These are phyloP conservation scores for Globisporangium okanoganense DNA, from an alignment of 352 stramenopile species.

Conservation along the genomic window DNA sequence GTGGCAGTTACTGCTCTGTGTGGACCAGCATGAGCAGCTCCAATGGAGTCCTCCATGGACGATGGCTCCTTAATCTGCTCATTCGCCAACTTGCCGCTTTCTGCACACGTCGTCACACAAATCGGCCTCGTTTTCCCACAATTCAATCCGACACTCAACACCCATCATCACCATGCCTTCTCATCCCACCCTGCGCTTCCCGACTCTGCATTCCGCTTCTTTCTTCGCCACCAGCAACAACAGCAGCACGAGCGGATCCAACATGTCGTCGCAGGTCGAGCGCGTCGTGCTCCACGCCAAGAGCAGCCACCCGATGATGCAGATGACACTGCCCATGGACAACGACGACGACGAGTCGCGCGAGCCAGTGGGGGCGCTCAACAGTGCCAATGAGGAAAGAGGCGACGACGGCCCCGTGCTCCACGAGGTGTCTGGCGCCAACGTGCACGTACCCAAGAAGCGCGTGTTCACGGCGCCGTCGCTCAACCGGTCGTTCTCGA, in stretches of 20 bases:
- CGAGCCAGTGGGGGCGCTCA: constrained; percentile 1
- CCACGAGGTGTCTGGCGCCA: background rate
- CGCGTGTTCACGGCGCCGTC: constrained; percentile 35
- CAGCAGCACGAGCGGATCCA: background rate
- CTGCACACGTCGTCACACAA: background rate
- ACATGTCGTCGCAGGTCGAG: constrained; percentile 15
- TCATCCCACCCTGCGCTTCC: constrained; percentile 14
- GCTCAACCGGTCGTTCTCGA: constrained; percentile 18
- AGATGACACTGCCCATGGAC: constrained; percentile 14
- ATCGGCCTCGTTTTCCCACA: background rate
- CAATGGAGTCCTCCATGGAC: no score
- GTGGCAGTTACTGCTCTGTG: no score
- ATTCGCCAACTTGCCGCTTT: no score
- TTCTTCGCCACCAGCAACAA: background rate
- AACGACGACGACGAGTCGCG: background rate
- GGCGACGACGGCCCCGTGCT: constrained; percentile 7
- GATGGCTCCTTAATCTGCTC: no score
- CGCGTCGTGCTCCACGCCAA: constrained; percentile 12
- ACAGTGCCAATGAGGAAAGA: constrained; percentile 6
- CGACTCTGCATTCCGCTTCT: constrained; percentile 12
- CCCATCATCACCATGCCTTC: constrained; percentile 10
- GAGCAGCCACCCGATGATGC: constrained; percentile 15
- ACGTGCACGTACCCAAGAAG: constrained; percentile 18
- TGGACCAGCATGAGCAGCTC: no score
- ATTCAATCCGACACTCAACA: background rate